phyloP scores from a whole-genome alignment of 768 basidiomycete species.

The Tylopilus felleus region DNA sequence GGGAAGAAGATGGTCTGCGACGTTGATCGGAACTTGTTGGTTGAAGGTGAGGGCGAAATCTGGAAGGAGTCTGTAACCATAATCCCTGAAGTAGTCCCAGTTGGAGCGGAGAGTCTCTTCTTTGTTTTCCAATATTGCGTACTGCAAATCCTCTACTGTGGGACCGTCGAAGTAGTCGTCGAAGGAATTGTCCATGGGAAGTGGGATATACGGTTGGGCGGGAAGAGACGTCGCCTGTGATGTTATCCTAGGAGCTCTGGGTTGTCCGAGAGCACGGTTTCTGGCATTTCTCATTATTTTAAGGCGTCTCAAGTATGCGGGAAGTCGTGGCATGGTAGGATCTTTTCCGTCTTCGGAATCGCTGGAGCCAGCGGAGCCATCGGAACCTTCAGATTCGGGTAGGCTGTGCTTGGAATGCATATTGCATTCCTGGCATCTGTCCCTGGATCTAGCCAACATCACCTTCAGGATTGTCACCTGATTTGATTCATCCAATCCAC shows the following conservation, averaged over 20 bases:
- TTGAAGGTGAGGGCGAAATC: constrained; percentile 3
- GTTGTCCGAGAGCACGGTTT: no score
- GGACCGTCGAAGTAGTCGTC: neutral
- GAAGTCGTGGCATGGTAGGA: no score
- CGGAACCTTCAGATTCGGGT: no score
- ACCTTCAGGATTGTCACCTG: neutral
- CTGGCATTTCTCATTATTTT: no score
- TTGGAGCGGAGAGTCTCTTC: neutral
- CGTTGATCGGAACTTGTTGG: neutral
- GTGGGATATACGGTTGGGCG: neutral
- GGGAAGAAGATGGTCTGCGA: neutral
- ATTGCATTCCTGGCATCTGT: constrained; percentile 3
- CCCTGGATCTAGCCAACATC: neutral
- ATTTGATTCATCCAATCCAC: neutral
- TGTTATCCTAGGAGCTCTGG: no score
- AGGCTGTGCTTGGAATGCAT: no score
- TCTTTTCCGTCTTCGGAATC: no score
- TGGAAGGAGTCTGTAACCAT: neutral
- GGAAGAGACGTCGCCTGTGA: no score
- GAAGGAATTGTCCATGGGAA: neutral
- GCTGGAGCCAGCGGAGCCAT: no score
- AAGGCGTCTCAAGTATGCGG: no score
- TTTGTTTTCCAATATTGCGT: neutral
- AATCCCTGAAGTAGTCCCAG: constrained; percentile 9
- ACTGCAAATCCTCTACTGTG: constrained; percentile 2